Base-by-base conservation (phyloP, 2,329 filamentous ascomycete species). In the Acarospora socialis region DNA sequence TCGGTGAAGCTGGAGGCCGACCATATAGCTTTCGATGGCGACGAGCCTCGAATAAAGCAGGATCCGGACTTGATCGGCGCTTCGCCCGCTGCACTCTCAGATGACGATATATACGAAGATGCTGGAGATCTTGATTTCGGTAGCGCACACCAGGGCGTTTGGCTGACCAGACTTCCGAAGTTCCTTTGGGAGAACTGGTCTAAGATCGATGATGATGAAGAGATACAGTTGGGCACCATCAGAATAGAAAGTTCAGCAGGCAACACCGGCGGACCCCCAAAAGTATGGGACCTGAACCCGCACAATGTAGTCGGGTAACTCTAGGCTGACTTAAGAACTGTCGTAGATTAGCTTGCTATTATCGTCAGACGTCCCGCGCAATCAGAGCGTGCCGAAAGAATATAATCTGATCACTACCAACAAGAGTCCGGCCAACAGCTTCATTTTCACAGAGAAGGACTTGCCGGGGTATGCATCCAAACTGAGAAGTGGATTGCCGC, bases 381-480 rank as follows among this genome's bases (percentile, higher is more conserved):
- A 92, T 51, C 68, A 77, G 44, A 60, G 67, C 4, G 65, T 94
- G n/a, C 84, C 86, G 7, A 82, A 82, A 49, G 83, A 92, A 49
- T 98, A 94, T 57, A 71, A 82, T 43, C 61, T 95, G 36, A 75
- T 83, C 28, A 66, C 83, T 28, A 75, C 70, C 15, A 68, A 73
- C 23, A 52, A 62, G 24, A 58, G 70, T n/a, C 37, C 56, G 7
- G 53, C 72, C 47, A 94, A 93, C 55, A 90, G 84, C 13, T 92
- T 80, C 51, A 65, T 95, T 35, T 98, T 98, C 51, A 84, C 80
- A 23, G 90, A 98, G 57, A 84, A 92, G 53, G 83, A 95, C 48
- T 68, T 93, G 14, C 81, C 84, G 1, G 81, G 81, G 21, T 84
- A 75, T 57, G 67, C 66, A 38, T 59, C 60, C 28, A 57, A 57